Base-by-base conservation (phyloP, 2,329 filamentous ascomycete genomes). In the Neophaeococcomyces mojaviensis region DNA sequence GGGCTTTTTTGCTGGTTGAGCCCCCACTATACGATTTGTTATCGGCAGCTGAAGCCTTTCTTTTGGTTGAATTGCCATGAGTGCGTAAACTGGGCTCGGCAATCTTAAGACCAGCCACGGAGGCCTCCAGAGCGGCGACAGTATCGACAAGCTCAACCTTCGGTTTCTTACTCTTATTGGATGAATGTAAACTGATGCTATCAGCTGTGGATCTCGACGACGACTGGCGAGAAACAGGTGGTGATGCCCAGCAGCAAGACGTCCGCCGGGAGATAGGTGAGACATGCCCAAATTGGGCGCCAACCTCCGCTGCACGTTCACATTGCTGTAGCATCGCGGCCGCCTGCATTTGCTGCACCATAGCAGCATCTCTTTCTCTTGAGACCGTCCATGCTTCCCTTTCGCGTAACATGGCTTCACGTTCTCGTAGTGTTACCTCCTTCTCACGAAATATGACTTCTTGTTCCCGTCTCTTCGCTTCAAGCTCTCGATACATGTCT, bases 371-470 rank as follows among this genome's bases (percentile, higher is more conserved):
- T 33, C 44, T 49, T 41, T 54, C 53, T 28, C 47, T 41, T 22
- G 52, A 41, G 3, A 43, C 47, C 6, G 51, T 49, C 41, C 32
- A 44, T 3, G 41, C 41, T 34, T 54, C 48, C 46, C 49, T 49
- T 37, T 54, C 50, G 16, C 53, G 30, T 26, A 55, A 19, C n/a
- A 48, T 38, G 15, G 48, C 47, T 37, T 52, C 53, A n/a, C 47
- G 45, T 38, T 57, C 55, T 10, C 49, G 41, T 5, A 55, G 15
- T 15, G 42, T 39, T n/a, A 53, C 22, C 20, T 54, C 51, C 32
- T 50, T 52, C 31, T 54, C 55, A 7, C 55, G 48, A 19, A 48
- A 43, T 9, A 36, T 36, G 19, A 54, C 36, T 12, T 52, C 49
- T 16, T 53, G 47, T 26, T 55, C 55, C 35, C 51, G 48, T 26